Evolutionary conservation across 1,284 basidiomycete species (phyloP), one percentile per base, ranked within the genome.

Genomic region (Ganoderma sp.): DNA sequence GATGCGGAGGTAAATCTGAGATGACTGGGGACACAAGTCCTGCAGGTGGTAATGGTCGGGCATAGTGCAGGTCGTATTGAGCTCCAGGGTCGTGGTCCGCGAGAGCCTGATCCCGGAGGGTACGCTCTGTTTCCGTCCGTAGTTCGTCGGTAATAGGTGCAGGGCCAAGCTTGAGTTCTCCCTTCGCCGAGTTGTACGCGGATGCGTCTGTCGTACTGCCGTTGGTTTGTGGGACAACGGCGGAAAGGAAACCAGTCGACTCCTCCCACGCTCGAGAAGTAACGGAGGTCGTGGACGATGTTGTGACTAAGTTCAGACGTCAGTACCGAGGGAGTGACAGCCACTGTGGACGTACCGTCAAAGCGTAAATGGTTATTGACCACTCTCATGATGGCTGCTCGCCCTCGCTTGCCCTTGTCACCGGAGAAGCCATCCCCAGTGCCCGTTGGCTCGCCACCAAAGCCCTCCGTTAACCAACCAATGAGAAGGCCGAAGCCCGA

Each of bases 401-500:
- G 81, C 42, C 93, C 92, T 70, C 92, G 84, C 73, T 93, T 92
- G 37, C 92, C 89, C 70, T 87, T 88, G 73, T 96, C 94, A 8
- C 95, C 90, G 32, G 90, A 86, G 73, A 95, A 94, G 22, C 95
- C 93, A 61, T 92, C 90, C 10, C 94, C 92, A 68, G 89, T 87
- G 39, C 96, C 92, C 37, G 91, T 82, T 1, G 91, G 90, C 75
- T 97, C 95, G 39, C 95, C 93, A 39, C 93, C 93, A n/a, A 91
- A 84, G 42, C 95, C 95, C 78, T 96, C 95, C 22, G 94, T 98
- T 65, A 99, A 82, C 98, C 98, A 99, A 45, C 97, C 97, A 9
- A 99, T 87, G 12, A 99, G 85, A 8, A 99, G 88, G 50, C 92
- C 89, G 78, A 98, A 97, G 1, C 96, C 94, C 57, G 96, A 97